Base-by-base conservation (phyloP, 2,329 filamentous ascomycete genomes). In the Monosporascus sp. region DNA sequence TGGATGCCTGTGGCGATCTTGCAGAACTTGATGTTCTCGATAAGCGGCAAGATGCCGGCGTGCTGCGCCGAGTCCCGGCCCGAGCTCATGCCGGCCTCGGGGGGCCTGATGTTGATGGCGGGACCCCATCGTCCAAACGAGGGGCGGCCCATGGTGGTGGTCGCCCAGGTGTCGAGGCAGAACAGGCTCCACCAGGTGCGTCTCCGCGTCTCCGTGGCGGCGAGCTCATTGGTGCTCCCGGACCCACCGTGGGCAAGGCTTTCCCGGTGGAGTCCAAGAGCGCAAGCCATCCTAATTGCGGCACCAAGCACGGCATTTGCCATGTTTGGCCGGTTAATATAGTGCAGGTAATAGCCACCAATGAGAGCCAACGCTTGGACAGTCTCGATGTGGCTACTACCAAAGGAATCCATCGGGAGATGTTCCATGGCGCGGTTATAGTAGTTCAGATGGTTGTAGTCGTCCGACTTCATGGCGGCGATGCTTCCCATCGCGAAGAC, bases 11-110 rank as follows among this genome's bases (percentile, higher is more conserved):
- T 90, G 20, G 87, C 85, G 54, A 93, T 88, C 67, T 87, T 88
- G 72, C 87, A 90, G 69, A 92, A 92, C 49, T 85, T 83, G 57
- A 89, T 86, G 65, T 89, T 90, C 68, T 92, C 85, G 27, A 89
- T 82, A 17, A 90, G 70, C 0, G 87, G 87, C 4, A 90, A 75
- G 51, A 88, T 83, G 51, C 84, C 83, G 2, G 85, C 78, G 47
- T 87, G 76, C 61, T 83, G 84, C 1, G 72, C 75, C 41, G 74
- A 79, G 69, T 80, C 79, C 37, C 72, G 75, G 11, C 70, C 69
- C 47, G 72, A 70, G 57, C 71, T 74, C 56, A 75, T 66, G 47
- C 76, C 75, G 45, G 78, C 75, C 65, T 84, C 79, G 6, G 85
- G 85, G 1, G 79, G 72, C 50, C 79, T 76, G 51, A 86, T 83